These are phyloP conservation scores for Lasiodiplodia sp. DNA, from an alignment of 2,329 filamentous ascomycete genomes.

Conservation along the genomic window DNA sequence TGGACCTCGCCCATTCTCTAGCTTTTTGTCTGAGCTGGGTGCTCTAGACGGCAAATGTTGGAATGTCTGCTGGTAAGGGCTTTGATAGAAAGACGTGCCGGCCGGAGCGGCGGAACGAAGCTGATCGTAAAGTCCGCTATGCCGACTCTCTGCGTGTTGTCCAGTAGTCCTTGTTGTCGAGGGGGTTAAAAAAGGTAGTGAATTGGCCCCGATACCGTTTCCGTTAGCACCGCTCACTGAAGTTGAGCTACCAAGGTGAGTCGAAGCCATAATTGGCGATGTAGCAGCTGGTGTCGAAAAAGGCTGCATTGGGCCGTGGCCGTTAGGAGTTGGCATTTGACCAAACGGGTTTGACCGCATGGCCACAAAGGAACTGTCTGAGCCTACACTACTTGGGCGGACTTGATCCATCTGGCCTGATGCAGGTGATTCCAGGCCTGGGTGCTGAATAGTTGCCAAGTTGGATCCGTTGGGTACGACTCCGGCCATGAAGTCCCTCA, in stretches of 20 bases:
- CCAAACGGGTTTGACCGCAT: neutral
- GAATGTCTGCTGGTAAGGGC: neutral
- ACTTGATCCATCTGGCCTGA: neutral
- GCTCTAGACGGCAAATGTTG: neutral
- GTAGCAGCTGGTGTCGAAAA: neutral
- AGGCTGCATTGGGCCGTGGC: neutral
- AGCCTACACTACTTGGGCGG: neutral
- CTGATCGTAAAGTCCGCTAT: constrained; percentile 12
- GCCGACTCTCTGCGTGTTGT: neutral
- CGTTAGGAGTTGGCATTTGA: neutral
- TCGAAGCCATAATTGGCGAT: neutral
- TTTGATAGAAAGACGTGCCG: neutral
- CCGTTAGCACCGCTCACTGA: neutral
- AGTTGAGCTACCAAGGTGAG: neutral
- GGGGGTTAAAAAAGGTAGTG: neutral
- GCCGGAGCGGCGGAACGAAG: too few species aligned
- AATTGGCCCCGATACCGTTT: neutral
- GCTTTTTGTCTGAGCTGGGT: neutral
- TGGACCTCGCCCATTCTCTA: neutral
- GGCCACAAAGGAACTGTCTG: neutral
- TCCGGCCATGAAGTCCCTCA: neutral
- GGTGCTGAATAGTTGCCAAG: neutral
- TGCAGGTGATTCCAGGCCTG: neutral
- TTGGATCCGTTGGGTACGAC: neutral
- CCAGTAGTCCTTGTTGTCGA: neutral